Conservation (phyloP, 2,329 filamentous ascomycete genomes). For the Pezicula rhizophila region DNA sequence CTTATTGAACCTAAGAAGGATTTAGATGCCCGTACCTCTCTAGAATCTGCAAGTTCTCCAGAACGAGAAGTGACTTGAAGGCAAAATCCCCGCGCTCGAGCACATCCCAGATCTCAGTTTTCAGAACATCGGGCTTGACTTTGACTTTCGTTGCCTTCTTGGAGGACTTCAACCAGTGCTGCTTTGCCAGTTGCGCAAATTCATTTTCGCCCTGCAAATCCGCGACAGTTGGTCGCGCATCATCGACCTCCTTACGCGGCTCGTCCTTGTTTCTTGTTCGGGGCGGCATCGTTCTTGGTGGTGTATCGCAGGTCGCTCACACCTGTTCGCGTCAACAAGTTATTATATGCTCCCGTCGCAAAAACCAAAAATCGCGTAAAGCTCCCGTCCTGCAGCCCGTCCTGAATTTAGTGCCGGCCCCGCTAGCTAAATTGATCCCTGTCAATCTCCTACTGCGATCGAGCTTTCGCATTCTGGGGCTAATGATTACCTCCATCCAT, state of each 20-base stretch:
- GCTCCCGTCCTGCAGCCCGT: neutral
- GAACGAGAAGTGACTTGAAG: conserved; percentile 68
- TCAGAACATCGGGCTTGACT: conserved; percentile 75
- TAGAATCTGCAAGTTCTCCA: conserved; percentile 86
- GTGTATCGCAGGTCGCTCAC: conserved; percentile 7
- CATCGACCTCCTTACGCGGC: conserved; percentile 29
- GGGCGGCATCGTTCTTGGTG: conserved; percentile 24
- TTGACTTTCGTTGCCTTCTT: conserved; percentile 59
- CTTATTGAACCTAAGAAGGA: neutral
- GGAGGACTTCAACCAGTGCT: conserved; percentile 72
- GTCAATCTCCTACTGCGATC: too few relatives aligned
- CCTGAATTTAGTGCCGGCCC: neutral
- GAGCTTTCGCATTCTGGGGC: too few relatives aligned
- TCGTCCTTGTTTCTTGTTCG: conserved; percentile 22
- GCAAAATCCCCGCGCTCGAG: conserved; percentile 77
- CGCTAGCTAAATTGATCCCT: too few relatives aligned
- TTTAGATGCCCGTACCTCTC: conserved; percentile 57
- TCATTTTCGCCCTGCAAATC: conserved; percentile 65
- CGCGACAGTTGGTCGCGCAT: conserved; percentile 56
- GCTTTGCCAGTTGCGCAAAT: conserved; percentile 72
- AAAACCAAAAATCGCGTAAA: neutral
- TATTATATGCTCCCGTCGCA: neutral
- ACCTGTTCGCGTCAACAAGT: conserved; percentile 3
- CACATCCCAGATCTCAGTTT: conserved; percentile 81
- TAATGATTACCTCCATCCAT: neutral